phyloP scores from a whole-genome alignment of 2,329 filamentous ascomycete genomes.

The Macrophomina pseudophaseolina region DNA sequence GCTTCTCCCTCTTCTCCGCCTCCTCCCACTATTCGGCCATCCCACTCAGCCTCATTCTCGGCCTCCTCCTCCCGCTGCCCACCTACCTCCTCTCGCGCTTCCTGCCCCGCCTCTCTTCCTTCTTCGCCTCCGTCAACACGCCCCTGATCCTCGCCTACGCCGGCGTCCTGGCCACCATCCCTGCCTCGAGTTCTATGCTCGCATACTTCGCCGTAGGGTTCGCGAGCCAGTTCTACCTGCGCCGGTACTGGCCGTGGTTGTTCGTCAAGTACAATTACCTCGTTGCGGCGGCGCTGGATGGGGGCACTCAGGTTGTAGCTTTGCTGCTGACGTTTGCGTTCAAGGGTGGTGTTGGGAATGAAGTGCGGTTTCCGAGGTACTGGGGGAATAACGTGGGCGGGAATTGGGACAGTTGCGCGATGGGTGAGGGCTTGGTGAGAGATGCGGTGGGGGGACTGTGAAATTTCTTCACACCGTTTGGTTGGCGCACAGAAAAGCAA shows the following conservation, averaged over 20 bases:
- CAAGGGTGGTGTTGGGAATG: slow-evolving; percentile 47
- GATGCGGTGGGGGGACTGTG: neutral
- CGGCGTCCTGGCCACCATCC: slow-evolving; percentile 40
- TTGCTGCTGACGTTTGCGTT: slow-evolving; percentile 53
- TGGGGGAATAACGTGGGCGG: slow-evolving; percentile 32
- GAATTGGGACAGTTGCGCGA: slow-evolving; percentile 27
- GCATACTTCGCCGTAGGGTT: slow-evolving; percentile 43
- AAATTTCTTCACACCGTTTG: neutral
- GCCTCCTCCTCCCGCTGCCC: slow-evolving; percentile 47
- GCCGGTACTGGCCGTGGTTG: slow-evolving; percentile 34
- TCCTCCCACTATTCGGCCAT: slow-evolving; percentile 51
- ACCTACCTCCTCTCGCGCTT: slow-evolving; percentile 31
- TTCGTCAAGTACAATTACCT: slow-evolving; percentile 72
- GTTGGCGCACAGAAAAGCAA: too few relatives aligned
- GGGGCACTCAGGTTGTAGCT: slow-evolving; percentile 55
- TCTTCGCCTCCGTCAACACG: slow-evolving; percentile 46
- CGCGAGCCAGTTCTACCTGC: slow-evolving; percentile 44
- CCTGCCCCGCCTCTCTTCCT: slow-evolving; percentile 33
- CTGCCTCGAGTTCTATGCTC: slow-evolving; percentile 44
- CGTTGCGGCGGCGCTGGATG: slow-evolving; percentile 72
- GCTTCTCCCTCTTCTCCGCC: slow-evolving; percentile 57
- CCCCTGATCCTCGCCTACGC: slow-evolving; percentile 52
- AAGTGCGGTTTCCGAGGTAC: slow-evolving; percentile 28
- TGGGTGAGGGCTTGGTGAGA: slow-evolving; percentile 15
- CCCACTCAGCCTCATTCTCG: slow-evolving; percentile 39